Evolutionary conservation across 257 asterid genomes (phyloP).

Genomic region (Jacaranda mimosifolia): DNA sequence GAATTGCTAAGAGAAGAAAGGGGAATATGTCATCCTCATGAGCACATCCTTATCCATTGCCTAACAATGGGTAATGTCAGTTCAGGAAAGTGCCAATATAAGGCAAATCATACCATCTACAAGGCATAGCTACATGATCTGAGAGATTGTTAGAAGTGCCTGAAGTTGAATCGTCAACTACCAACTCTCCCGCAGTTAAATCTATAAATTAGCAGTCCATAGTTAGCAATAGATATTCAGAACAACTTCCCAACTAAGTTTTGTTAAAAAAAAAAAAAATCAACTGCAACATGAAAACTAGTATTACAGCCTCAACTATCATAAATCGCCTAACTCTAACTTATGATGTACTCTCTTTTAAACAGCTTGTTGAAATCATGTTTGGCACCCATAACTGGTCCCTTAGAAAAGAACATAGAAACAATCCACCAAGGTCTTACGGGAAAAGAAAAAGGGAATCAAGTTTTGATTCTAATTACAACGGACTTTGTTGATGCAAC

Average conservation of each 20-base stretch:
- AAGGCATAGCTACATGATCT: constrained; percentile 10
- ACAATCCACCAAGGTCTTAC: background rate
- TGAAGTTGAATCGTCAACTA: background rate
- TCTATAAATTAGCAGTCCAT: background rate
- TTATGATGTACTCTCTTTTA: background rate
- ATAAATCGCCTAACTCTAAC: constrained; percentile 9
- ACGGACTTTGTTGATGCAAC: background rate
- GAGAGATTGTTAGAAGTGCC: constrained; percentile 2
- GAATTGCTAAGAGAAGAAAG: background rate
- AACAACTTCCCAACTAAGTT: background rate
- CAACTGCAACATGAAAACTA: background rate
- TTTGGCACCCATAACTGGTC: background rate
- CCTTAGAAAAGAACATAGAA: background rate
- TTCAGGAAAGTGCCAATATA: background rate
- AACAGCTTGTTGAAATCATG: constrained; percentile 6
- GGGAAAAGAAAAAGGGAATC: background rate
- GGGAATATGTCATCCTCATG: background rate
- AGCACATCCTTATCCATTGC: constrained; percentile 13
- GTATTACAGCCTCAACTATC: background rate
- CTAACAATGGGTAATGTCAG: constrained; percentile 8
- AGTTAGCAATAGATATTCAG: background rate
- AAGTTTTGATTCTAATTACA: background rate
- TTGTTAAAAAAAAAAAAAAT: background rate
- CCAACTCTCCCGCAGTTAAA: background rate
- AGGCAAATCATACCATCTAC: background rate